Conservation (phyloP, 768 basidiomycete genomes). For the Boletus tomentosulus region DNA sequence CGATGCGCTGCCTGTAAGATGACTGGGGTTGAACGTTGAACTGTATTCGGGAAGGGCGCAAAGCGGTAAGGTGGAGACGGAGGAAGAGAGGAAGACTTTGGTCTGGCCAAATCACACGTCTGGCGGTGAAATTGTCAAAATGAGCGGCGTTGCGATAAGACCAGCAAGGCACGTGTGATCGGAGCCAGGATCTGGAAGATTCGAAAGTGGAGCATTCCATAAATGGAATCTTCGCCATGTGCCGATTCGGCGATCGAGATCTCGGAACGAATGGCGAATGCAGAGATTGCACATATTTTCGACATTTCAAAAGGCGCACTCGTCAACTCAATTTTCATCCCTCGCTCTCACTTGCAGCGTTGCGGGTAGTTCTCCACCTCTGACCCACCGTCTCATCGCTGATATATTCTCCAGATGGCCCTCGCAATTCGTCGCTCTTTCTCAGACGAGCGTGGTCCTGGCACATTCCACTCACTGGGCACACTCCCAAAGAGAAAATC, state of each 20-base stretch:
- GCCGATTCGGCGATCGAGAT: slow-evolving; percentile 22
- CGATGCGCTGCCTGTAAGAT: background rate
- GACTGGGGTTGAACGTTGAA: background rate
- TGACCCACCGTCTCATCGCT: background rate
- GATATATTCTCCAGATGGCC: slow-evolving; percentile 17
- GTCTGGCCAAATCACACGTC: background rate
- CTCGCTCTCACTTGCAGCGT: background rate
- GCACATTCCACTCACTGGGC: slow-evolving; percentile 47
- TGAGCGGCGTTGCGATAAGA: slow-evolving; percentile 13
- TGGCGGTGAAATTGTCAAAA: background rate
- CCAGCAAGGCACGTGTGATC: slow-evolving; percentile 20
- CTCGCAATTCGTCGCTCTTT: slow-evolving; percentile 23
- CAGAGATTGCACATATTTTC: background rate
- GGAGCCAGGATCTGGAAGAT: slow-evolving; percentile 14
- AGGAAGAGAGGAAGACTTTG: background rate
- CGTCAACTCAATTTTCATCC: background rate
- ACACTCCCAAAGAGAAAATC: slow-evolving; percentile 40
- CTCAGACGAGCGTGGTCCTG: slow-evolving; percentile 40
- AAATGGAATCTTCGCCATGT: background rate
- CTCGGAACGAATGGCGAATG: slow-evolving; percentile 5
- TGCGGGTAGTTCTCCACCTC: no score
- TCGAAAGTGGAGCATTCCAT: slow-evolving; percentile 20
- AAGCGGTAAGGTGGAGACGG: background rate
- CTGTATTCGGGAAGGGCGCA: background rate
- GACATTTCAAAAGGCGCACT: slow-evolving; percentile 12